Evolutionary conservation across 1,284 basidiomycete species (phyloP).

Genomic region (Cystobasidium pallidum): DNA sequence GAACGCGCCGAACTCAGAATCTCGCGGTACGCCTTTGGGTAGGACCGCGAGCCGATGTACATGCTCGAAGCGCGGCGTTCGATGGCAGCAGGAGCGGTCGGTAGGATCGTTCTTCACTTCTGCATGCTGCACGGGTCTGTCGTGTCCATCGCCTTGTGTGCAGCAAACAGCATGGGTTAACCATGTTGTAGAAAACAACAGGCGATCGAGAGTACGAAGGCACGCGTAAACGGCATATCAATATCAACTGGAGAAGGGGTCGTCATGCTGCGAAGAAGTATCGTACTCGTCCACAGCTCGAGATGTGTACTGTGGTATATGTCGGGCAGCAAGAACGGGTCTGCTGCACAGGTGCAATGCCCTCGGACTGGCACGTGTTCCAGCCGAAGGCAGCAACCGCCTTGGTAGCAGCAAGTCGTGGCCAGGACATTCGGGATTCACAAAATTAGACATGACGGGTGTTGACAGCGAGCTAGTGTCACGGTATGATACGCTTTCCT

Average conservation of each 20-base stretch:
- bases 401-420: background rate
- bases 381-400: background rate
- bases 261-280: too few relatives aligned
- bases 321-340: too few relatives aligned
- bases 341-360: too few relatives aligned
- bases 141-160: background rate
- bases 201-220: background rate
- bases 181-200: background rate
- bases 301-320: too few relatives aligned
- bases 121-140: background rate
- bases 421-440: too few relatives aligned
- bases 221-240: background rate
- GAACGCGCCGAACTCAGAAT: slow-evolving; percentile 32
- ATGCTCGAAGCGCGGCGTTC: slow-evolving; percentile 2
- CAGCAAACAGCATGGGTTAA: background rate
- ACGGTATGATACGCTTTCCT: too few relatives aligned
- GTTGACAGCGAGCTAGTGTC: too few relatives aligned
- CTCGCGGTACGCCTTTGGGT: slow-evolving; percentile 31
- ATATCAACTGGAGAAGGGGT: background rate
- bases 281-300: too few relatives aligned
- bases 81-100: background rate
- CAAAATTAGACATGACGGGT: too few relatives aligned
- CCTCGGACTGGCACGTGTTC: background rate
- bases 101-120: slow-evolving; percentile 4
- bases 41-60: slow-evolving; percentile 39